A percentile compares a stretch with the other conserved stretches of the same genome.
Conservation (phyloP, 2,329 filamentous ascomycete species). For the Pyrenophora teres region DNA sequence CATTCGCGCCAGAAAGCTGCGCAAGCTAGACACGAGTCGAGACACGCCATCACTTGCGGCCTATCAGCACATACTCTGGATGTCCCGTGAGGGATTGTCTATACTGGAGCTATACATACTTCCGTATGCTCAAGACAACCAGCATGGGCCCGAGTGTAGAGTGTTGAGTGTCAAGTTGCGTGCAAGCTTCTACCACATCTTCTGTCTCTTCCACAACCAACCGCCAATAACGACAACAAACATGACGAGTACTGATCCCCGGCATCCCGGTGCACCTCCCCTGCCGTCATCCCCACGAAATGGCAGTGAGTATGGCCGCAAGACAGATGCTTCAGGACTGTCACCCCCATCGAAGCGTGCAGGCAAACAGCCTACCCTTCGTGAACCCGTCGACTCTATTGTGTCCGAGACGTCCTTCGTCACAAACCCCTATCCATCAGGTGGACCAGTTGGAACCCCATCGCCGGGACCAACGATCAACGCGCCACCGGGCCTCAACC, state of each 20-base stretch:
- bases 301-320: conserved; percentile 34
- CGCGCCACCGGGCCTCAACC: conserved; percentile 52
- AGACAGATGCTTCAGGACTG: conserved; percentile 27
- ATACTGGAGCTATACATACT: conserved; percentile 86
- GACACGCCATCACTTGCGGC: conserved; percentile 80
- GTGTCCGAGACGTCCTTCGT: conserved; percentile 57
- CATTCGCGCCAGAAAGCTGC: conserved; percentile 79
- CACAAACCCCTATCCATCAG: conserved; percentile 54
- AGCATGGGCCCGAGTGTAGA: conserved; percentile 77
- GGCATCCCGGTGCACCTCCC: conserved; percentile 29
- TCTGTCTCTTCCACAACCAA: conserved; percentile 93
- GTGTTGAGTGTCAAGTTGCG: conserved; percentile 90
- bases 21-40: conserved; percentile 77
- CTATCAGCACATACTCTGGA: conserved; percentile 92
- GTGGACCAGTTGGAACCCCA: conserved; percentile 48
- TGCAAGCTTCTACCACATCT: conserved; percentile 95
- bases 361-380: conserved; percentile 49
- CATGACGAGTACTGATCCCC: conserved; percentile 40
- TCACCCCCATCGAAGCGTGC: conserved; percentile 41
- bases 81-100: conserved; percentile 85
- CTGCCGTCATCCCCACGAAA: conserved; percentile 29
- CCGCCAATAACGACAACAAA: conserved; percentile 64
- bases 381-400: conserved; percentile 55
- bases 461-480: conserved; percentile 49
- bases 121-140: conserved; percentile 70